Conservation (phyloP, 108 stramenopile genomes). For the Skeletonema potamos region DNA sequence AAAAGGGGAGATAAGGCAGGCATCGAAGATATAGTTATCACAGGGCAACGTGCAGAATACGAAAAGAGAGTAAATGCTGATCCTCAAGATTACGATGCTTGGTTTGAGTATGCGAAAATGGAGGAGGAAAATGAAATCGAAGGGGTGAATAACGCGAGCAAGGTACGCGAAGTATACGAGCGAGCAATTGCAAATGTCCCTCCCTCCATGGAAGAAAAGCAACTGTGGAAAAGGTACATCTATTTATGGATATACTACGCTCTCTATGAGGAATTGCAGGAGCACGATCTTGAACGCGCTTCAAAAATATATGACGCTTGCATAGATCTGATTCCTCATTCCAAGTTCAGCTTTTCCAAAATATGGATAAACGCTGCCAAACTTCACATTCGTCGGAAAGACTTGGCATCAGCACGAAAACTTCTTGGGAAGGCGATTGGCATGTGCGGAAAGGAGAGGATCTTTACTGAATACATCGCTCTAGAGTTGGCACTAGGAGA, state of each 20-base stretch:
- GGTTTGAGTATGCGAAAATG: constrained; percentile 97
- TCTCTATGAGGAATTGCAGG: constrained; percentile 90
- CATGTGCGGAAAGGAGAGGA: constrained; percentile 89
- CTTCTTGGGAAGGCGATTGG: constrained; percentile 94
- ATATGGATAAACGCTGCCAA: constrained; percentile 97
- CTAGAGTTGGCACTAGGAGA: constrained; percentile 96
- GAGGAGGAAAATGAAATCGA: constrained; percentile 78
- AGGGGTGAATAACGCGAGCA: constrained; percentile 6
- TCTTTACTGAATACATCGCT: constrained; percentile 93
- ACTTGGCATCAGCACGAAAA: constrained; percentile 90
- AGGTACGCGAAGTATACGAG: constrained; percentile 92
- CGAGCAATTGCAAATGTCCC: constrained; percentile 92
- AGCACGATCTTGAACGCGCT: constrained; percentile 76
- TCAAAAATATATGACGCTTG: constrained; percentile 90
- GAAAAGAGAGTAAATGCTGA: constrained; percentile 70
- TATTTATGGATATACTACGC: constrained; percentile 99
- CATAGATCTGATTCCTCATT: constrained; percentile 91
- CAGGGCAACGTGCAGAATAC: constrained; percentile 88
- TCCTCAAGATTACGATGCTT: constrained; percentile 94
- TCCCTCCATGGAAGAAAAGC: constrained; percentile 85
- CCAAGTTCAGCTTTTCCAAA: constrained; percentile 94
- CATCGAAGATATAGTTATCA: constrained; percentile 88
- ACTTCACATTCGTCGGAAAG: constrained; percentile 88
- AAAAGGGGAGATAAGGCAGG: constrained; percentile 91
- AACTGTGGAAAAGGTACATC: constrained; percentile 97